phyloP scores from a whole-genome alignment of 352 stramenopile genomes.

The Pythium pectinolyticum region DNA sequence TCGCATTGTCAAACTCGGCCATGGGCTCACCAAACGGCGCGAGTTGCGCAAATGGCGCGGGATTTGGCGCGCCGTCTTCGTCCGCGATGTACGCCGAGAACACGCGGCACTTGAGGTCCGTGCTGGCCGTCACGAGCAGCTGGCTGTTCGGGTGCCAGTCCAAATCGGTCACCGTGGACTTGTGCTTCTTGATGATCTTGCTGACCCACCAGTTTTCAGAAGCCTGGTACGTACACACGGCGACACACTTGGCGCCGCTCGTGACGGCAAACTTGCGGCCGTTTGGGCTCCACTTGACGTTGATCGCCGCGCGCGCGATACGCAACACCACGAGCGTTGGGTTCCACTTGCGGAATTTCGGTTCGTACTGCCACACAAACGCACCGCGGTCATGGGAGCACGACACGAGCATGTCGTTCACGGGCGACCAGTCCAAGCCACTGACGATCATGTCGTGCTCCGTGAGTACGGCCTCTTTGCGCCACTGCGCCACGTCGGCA shows the following conservation, averaged over 20 bases:
- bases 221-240: conserved; percentile 92
- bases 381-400: conserved; percentile 94
- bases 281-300: conserved; percentile 93
- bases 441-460: conserved; percentile 94
- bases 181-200: conserved; percentile 97
- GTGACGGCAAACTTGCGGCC: conserved; percentile 94
- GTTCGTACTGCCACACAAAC: conserved; percentile 94
- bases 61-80: conserved; percentile 72
- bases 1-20: conserved; percentile 86
- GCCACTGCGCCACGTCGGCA: conserved; percentile 77
- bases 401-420: conserved; percentile 93
- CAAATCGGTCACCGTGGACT: conserved; percentile 90
- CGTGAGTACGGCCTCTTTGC: conserved; percentile 81
- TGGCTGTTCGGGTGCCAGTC: conserved; percentile 94
- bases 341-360: conserved; percentile 88
- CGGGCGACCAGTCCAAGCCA: conserved; percentile 91
- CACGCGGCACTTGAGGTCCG: conserved; percentile 93
- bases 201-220: conserved; percentile 94
- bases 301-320: conserved; percentile 89
- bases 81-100: conserved; percentile 88
- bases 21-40: conserved; percentile 80
- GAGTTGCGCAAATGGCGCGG: conserved; percentile 71
- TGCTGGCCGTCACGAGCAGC: conserved; percentile 89
- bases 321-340: conserved; percentile 90
- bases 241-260: conserved; percentile 91